These are phyloP conservation scores for Pelargonium nanum DNA, from an alignment of 345 rosid species.

Conservation along the genomic window DNA sequence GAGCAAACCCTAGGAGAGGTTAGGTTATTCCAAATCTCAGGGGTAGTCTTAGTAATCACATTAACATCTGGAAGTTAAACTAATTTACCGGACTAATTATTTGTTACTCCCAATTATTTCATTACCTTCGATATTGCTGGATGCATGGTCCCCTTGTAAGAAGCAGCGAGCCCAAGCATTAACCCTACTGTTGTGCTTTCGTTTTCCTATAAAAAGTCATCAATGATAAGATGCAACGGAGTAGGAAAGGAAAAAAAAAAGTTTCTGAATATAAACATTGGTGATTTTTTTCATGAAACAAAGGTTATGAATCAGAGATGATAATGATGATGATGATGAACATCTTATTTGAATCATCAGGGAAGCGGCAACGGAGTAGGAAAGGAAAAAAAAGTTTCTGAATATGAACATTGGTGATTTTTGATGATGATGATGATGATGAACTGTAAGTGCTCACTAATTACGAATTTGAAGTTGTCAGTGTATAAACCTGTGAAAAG, in stretches of 20 bases:
- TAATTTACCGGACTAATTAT: background rate
- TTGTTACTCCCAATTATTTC: slow-evolving; percentile 2
- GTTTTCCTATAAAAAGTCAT: slow-evolving; percentile 48
- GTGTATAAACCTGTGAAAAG: slow-evolving; percentile 58
- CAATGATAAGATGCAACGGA: slow-evolving; percentile 8
- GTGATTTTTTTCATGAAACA: background rate
- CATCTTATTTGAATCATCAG: too few species aligned
- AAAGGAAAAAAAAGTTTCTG: too few species aligned
- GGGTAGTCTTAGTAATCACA: background rate
- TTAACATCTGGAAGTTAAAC: background rate
- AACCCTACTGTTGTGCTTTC: slow-evolving; percentile 86
- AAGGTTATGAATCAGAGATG: background rate
- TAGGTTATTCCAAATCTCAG: background rate
- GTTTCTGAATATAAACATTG: background rate
- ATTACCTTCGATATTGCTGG: slow-evolving; percentile 79
- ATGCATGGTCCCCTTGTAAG: slow-evolving; percentile 89
- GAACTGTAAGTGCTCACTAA: background rate
- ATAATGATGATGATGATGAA: too few species aligned
- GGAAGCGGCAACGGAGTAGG: too few species aligned
- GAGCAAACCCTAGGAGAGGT: background rate
- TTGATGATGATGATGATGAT: too few species aligned
- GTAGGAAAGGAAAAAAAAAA: slow-evolving; percentile 5
- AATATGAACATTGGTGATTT: too few species aligned
- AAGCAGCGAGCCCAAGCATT: slow-evolving; percentile 95
- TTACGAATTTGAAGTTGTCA: slow-evolving; percentile 5